Percentiles rank a stretch among this genome's conserved stretches.
Conservation (phyloP, 331 rosid species). For the Malus hybrid region DNA sequence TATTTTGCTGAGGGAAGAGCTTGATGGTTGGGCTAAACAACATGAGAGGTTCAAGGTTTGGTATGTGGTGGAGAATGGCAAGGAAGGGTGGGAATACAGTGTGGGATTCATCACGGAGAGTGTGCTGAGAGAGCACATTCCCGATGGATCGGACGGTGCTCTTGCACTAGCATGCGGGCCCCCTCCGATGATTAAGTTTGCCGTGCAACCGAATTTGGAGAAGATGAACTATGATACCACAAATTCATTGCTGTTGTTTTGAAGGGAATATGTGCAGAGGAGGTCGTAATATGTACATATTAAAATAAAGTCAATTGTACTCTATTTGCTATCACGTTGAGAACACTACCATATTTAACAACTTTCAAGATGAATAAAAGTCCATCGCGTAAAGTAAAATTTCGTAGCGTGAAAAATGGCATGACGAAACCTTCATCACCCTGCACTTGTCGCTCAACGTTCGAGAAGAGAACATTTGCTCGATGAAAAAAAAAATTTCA, state of each 20-base stretch:
- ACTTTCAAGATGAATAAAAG: not conserved
- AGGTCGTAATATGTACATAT: not conserved
- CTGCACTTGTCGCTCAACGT: no score
- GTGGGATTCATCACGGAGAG: slow-evolving; percentile 53
- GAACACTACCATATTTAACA: not conserved
- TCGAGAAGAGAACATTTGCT: no score
- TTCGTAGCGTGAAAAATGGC: no score
- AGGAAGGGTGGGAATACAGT: slow-evolving; percentile 70
- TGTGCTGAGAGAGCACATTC: slow-evolving; percentile 55
- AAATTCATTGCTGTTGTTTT: slow-evolving; percentile 52
- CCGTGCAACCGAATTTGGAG: slow-evolving; percentile 63
- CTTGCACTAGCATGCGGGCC: slow-evolving; percentile 78
- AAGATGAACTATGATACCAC: slow-evolving; percentile 61
- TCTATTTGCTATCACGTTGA: not conserved
- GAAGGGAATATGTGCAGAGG: not conserved
- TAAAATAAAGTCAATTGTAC: not conserved
- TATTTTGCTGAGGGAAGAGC: slow-evolving; percentile 59
- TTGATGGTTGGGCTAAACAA: slow-evolving; percentile 57
- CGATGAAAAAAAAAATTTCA: no score
- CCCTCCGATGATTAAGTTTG: slow-evolving; percentile 75
- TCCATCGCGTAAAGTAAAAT: not conserved
- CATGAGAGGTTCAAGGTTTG: slow-evolving; percentile 53
- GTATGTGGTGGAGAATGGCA: slow-evolving; percentile 57
- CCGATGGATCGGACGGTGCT: slow-evolving; percentile 32
- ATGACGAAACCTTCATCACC: no score